Conservation (phyloP, 768 basidiomycete genomes). For the Rhodotorula taiwanensis region DNA sequence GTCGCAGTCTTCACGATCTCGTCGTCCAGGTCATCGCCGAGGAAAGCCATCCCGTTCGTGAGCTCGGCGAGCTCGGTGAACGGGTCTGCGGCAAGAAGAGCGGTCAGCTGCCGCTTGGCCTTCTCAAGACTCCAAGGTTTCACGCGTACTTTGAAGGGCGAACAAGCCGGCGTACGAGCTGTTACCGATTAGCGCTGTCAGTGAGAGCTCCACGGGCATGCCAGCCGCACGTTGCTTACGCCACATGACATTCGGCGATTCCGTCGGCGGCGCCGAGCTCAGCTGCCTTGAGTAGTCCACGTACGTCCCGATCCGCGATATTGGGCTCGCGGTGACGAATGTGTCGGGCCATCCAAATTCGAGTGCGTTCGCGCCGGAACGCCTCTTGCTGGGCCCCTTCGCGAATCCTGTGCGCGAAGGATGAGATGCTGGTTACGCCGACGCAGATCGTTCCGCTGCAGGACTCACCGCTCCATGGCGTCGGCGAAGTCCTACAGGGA, state of each 20-base stretch:
- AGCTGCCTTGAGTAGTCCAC: slow-evolving; percentile 18
- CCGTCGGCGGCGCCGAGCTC: slow-evolving; percentile 34
- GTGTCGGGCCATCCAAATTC: slow-evolving; percentile 19
- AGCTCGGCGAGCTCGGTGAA: slow-evolving; percentile 33
- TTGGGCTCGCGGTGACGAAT: slow-evolving; percentile 21
- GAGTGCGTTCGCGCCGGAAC: slow-evolving; percentile 10
- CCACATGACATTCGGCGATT: slow-evolving; percentile 11
- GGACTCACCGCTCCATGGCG: slow-evolving; percentile 18
- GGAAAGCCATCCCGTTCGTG: slow-evolving; percentile 26
- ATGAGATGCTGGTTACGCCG: neutral
- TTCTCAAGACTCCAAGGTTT: no score
- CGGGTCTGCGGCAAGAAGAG: slow-evolving; percentile 12
- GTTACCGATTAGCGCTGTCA: no score
- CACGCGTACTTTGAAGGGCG: slow-evolving; percentile 22
- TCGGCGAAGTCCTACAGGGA: slow-evolving; percentile 27
- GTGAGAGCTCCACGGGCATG: no score
- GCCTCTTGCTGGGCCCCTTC: slow-evolving; percentile 29
- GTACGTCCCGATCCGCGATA: slow-evolving; percentile 24
- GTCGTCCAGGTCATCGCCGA: slow-evolving; percentile 28
- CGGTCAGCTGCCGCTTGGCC: no score
- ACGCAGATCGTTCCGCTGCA: accelerated
- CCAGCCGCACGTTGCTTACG: slow-evolving; percentile 5
- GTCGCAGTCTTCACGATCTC: slow-evolving; percentile 26
- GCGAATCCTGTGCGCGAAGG: slow-evolving; percentile 1
- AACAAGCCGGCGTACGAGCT: slow-evolving; percentile 32